Base-by-base conservation (phyloP, 345 rosid species). In the Mallotus nudiflorus region DNA sequence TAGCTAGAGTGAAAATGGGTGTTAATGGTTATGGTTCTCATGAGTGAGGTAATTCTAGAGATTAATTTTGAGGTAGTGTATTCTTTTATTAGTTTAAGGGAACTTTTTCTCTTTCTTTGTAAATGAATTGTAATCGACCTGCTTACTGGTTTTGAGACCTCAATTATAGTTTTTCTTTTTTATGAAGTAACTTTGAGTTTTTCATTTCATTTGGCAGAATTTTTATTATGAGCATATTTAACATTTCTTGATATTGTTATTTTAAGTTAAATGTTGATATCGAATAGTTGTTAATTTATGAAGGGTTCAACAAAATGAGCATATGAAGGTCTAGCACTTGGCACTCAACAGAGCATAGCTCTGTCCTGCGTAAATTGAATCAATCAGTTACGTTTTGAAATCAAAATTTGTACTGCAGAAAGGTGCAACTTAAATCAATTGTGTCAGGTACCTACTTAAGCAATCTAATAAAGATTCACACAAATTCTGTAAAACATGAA, bases 1-100 rank as follows among this genome's bases (percentile, higher is more conserved):
- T 57, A 18, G 31, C 74, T 77, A 49, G 46, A 60, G 82, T 80
- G 57, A 86, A 78, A 70, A 42, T 74, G 80, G 66, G 48, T 62
- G 75, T 81, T 25, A 90, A 86, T 77, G 91, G 91, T 68, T 65
- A 65, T 75, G 88, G 72, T 73, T 82, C 87, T 24, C 86, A 82
- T 37, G 67, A 62, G 4, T 85, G 82, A 86, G 83, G 84, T 71
- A 77, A 82, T 54, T 39, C 35, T 68, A 27, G 6, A 18, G 48
- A 45, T 25, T 15, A 49, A 18, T 11, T 51, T 52, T 75, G 16
- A 79, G n/a, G n/a, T n/a, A n/a, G n/a, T n/a, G 55, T 66, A 54
- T 61, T 70, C 35, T 64, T 65, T 63, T 27, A n/a, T 40, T 70
- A 52, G 57, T 50, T 20, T 0, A 50, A 69, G 68, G 10, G 1